Evolutionary conservation across 257 asterid species (phyloP).

Genomic region (Solanum microdontum): DNA sequence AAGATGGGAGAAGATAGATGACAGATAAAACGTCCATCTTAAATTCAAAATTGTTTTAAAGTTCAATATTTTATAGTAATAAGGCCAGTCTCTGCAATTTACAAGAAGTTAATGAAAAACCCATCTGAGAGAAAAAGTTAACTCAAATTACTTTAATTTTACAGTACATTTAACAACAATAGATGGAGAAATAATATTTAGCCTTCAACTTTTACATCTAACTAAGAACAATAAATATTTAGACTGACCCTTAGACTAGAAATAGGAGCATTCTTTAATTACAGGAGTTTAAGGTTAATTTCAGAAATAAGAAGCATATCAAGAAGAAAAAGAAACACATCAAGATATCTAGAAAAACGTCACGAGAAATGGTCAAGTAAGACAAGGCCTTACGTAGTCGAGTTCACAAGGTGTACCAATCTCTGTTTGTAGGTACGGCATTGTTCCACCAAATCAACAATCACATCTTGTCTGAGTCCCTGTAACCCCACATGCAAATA

Average conservation of each 20-base stretch:
- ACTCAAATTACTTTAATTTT: background rate
- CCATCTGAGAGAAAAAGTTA: background rate
- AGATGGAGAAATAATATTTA: background rate
- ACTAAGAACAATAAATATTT: background rate
- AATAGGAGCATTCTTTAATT: background rate
- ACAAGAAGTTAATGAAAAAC: background rate
- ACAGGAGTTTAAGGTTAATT: background rate
- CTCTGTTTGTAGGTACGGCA: constrained; percentile 11
- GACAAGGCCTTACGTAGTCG: constrained; percentile 4
- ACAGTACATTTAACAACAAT: background rate
- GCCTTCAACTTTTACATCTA: background rate
- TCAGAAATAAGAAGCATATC: background rate
- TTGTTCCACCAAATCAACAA: constrained; percentile 9
- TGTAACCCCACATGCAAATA: constrained; percentile 19
- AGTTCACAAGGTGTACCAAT: constrained; percentile 10
- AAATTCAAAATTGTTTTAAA: background rate
- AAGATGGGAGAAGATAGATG: background rate
- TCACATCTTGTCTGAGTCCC: constrained; percentile 46
- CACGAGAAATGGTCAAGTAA: background rate
- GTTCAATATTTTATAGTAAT: background rate
- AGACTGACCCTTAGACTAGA: background rate
- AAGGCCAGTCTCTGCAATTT: background rate
- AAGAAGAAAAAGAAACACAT: background rate
- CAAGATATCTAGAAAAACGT: background rate
- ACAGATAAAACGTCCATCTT: background rate